Evolutionary conservation across 2,329 filamentous ascomycete genomes (phyloP).

Genomic region (Xylariaceae sp.): DNA sequence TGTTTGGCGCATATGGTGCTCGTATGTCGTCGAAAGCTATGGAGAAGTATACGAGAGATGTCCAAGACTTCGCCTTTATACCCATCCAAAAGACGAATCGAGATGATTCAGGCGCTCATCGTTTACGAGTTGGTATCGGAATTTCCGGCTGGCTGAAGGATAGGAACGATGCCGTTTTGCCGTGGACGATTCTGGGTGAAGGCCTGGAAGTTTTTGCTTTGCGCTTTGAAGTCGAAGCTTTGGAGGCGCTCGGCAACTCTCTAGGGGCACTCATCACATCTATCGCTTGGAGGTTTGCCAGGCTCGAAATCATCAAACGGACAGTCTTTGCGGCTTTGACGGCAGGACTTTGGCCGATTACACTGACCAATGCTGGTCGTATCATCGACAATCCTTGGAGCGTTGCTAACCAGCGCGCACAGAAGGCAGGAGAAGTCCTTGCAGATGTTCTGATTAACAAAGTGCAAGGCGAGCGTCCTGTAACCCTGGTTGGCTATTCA

Average conservation of each 20-base stretch:
- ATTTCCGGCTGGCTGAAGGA: conserved; percentile 78
- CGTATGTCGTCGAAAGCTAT: conserved; percentile 81
- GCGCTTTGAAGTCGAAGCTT: conserved; percentile 72
- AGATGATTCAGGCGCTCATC: conserved; percentile 47
- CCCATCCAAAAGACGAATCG: conserved; percentile 53
- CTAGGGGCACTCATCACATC: conserved; percentile 74
- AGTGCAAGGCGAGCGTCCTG: conserved; percentile 75
- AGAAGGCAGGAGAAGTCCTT: conserved; percentile 65
- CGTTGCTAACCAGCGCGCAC: conserved; percentile 69
- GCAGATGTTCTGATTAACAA: conserved; percentile 79
- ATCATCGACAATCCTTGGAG: conserved; percentile 80
- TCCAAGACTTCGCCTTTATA: conserved; percentile 85
- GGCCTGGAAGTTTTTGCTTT: conserved; percentile 75
- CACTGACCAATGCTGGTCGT: conserved; percentile 61
- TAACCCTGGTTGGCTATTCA: conserved; percentile 77
- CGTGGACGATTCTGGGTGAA: conserved; percentile 69
- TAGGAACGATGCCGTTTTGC: conserved; percentile 64
- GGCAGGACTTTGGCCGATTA: conserved; percentile 57
- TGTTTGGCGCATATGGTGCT: conserved; percentile 85
- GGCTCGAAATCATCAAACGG: conserved; percentile 44
- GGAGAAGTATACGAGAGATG: conserved; percentile 77
- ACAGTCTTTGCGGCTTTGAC: conserved; percentile 53
- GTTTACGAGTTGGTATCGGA: conserved; percentile 73
- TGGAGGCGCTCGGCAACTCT: conserved; percentile 72
- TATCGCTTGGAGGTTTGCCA: conserved; percentile 73